phyloP scores from a whole-genome alignment of 2,329 filamentous ascomycete species.

The Xylariaceae sp. region DNA sequence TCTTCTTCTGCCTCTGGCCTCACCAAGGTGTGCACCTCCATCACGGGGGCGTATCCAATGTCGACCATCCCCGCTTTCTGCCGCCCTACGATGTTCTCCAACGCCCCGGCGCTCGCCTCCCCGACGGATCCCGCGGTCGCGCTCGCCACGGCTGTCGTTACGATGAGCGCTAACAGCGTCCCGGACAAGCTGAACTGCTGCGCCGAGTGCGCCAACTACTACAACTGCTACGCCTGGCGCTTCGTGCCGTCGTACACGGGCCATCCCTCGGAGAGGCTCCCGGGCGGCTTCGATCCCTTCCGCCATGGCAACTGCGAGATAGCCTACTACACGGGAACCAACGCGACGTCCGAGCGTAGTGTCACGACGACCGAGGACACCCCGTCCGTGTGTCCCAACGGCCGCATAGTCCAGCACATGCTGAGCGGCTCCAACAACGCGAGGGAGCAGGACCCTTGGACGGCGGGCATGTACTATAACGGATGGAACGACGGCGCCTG shows the following conservation, averaged over 20 bases:
- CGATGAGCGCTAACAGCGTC: constrained; percentile 20
- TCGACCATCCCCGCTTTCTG: constrained; percentile 29
- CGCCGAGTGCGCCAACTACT: constrained; percentile 25
- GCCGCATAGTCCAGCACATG: constrained; percentile 9
- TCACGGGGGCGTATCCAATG: constrained; percentile 21
- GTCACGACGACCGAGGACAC: constrained; percentile 6
- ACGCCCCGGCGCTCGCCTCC: constrained; percentile 18
- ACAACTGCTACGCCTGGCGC: constrained; percentile 30
- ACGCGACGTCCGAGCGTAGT: constrained; percentile 3
- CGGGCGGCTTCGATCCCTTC: constrained; percentile 30
- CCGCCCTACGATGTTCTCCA: constrained; percentile 24
- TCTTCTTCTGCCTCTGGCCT: neutral
- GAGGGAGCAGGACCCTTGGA: constrained; percentile 6
- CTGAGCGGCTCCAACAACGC: constrained; percentile 17
- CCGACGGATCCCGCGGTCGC: constrained; percentile 1
- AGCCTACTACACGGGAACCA: constrained; percentile 25
- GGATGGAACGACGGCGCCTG: constrained; percentile 31
- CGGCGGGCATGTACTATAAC: constrained; percentile 25
- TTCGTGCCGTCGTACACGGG: constrained; percentile 24
- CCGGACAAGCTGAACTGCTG: constrained; percentile 29
- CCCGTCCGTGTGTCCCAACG: constrained; percentile 20
- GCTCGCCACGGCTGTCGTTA: constrained; percentile 21
- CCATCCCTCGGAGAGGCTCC: constrained; percentile 19
- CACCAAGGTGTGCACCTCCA: constrained; percentile 19
- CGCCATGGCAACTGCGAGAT: constrained; percentile 26